Conservation (phyloP, 2,329 filamentous ascomycete species). For the Keithomyces neogunnii region DNA sequence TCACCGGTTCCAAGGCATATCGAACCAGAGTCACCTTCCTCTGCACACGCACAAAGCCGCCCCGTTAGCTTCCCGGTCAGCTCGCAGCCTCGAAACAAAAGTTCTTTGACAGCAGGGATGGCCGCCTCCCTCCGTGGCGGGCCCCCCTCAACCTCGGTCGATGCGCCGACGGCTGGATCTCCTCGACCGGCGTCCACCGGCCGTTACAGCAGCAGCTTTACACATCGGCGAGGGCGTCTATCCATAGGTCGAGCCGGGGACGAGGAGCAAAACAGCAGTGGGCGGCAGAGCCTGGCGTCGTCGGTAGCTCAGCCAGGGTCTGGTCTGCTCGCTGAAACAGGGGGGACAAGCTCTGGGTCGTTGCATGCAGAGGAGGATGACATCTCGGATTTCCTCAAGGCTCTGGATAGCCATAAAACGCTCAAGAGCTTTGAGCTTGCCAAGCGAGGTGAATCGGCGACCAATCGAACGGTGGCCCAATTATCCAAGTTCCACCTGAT, state of each 20-base stretch:
- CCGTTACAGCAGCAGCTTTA: slow-evolving; percentile 91
- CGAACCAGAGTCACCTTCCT: slow-evolving; percentile 45
- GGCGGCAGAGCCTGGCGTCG: slow-evolving; percentile 66
- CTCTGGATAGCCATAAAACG: slow-evolving; percentile 83
- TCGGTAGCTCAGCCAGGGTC: slow-evolving; percentile 67
- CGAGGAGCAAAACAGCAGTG: slow-evolving; percentile 71
- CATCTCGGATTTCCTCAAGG: slow-evolving; percentile 86
- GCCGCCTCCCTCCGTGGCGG: slow-evolving; percentile 63
- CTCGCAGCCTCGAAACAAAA: slow-evolving; percentile 53
- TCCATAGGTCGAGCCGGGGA: slow-evolving; percentile 63
- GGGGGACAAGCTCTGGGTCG: slow-evolving; percentile 57
- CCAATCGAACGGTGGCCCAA: slow-evolving; percentile 69
- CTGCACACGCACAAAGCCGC: slow-evolving; percentile 43
- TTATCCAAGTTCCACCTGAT: slow-evolving; percentile 80
- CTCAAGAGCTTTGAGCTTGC: slow-evolving; percentile 66
- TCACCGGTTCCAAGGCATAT: slow-evolving; percentile 55
- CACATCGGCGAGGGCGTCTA: slow-evolving; percentile 68
- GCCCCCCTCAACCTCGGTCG: slow-evolving; percentile 51
- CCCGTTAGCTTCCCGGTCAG: slow-evolving; percentile 35
- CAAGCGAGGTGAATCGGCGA: slow-evolving; percentile 59
- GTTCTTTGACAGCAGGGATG: slow-evolving; percentile 67
- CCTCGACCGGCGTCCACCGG: slow-evolving; percentile 71
- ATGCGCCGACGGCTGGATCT: slow-evolving; percentile 63
- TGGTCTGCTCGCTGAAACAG: slow-evolving; percentile 65
- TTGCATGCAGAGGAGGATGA: slow-evolving; percentile 77